Base-by-base conservation (phyloP, 805 yeast species). In the Candida orba region DNA sequence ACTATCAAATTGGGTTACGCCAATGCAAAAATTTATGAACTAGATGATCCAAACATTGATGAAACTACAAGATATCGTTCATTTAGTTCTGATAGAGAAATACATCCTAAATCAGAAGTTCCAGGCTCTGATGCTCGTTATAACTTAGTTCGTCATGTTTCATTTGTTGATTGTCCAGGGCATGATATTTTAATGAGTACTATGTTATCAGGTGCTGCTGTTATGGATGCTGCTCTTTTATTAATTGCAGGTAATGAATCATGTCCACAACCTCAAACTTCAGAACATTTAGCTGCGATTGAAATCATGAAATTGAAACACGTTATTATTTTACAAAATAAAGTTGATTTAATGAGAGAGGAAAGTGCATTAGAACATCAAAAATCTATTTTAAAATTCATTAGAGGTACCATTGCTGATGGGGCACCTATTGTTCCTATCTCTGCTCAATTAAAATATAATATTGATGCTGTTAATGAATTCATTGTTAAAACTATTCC, bases 151-250 rank as follows among this genome's bases (percentile, higher is more conserved):
- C 88, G 99, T 69, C 99, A 93, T 65, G 99, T 93, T 42, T 88
- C 96, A 10, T 95, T 95, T 60, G 99, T 95, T 49, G 99, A 93
- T 75, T 95, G 99, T 75, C 99, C 99, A 48, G 99, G 99, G 67
- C 99, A 93, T 85, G 99, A 93, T 75, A 95, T 93, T 73, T 82
- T 93, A 67, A 93, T 93, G 99, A 89, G 97, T 77, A 93, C 99
- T 54, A 93, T 93, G 99, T 81, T 93, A 79, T 90, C 98, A 38
- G 99, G 99, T 65, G 99, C 99, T 32, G 99, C 99, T 15, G 99
- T 93, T 52, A 93, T 93, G 99, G 99, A 93, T 69, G 99, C 99
- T 45, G 99, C 99, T 3, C 73, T 93, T 49, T 73, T 93, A 62
- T 76, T 93, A 53, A 83, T 93, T 63, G 99, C 99, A 25, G 99